A percentile compares a stretch with the other conserved stretches of the same genome.
These are phyloP conservation scores for Sporisorium reilianum DNA, from an alignment of 1,284 basidiomycete species.

Conservation along the genomic window DNA sequence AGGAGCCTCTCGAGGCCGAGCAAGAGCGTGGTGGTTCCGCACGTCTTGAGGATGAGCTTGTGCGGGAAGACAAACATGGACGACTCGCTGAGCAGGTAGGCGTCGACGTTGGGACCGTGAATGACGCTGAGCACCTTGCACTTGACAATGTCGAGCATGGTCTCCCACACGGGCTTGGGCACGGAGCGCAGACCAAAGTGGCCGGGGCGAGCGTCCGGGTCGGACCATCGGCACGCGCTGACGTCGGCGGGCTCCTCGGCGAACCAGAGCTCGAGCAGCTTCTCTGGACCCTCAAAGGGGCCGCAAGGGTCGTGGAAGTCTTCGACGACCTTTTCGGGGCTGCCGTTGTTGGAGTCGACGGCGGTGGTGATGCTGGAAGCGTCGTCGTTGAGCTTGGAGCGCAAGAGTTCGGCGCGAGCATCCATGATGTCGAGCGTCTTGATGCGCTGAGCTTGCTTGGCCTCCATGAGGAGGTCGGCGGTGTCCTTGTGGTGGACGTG, in stretches of 20 bases:
- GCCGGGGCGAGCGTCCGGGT: conserved; percentile 37
- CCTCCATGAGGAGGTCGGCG: conserved; percentile 47
- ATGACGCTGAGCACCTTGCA: conserved; percentile 95
- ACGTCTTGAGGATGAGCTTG: conserved; percentile 97
- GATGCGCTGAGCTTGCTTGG: conserved; percentile 49
- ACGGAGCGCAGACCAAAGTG: conserved; percentile 81
- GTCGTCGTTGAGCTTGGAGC: conserved; percentile 35
- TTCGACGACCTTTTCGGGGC: conserved; percentile 31
- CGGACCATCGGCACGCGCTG: conserved; percentile 43
- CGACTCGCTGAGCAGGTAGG: conserved; percentile 97
- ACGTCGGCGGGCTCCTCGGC: conserved; percentile 73
- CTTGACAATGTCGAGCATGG: conserved; percentile 95
- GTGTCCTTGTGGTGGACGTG: conserved; percentile 44
- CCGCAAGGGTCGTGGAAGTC: conserved; percentile 58
- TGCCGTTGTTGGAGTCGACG: conserved; percentile 42
- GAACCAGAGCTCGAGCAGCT: conserved; percentile 98
- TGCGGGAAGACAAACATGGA: conserved; percentile 96
- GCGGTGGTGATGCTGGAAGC: conserved; percentile 40
- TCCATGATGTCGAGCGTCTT: conserved; percentile 50
- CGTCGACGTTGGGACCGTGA: conserved; percentile 87
- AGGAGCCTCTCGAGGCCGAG: conserved; percentile 75
- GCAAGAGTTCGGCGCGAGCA: conserved; percentile 40
- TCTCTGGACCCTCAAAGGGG: conserved; percentile 79
- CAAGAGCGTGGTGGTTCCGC: conserved; percentile 97
- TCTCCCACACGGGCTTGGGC: conserved; percentile 85